phyloP scores from a whole-genome alignment of 805 yeast genomes.

The Candida nonsorbophila region DNA sequence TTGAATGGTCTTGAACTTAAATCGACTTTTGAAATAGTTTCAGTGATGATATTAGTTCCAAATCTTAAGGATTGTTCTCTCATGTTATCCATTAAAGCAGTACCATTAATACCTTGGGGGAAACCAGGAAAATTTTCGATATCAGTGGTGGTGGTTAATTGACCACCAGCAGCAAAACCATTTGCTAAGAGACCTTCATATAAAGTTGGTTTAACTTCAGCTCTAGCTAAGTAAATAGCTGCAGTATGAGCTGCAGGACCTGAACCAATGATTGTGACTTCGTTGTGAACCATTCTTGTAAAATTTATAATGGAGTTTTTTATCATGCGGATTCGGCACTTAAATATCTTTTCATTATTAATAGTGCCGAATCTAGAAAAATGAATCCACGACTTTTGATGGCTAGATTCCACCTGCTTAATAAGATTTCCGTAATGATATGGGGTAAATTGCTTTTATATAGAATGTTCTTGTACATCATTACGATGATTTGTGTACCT shows the following conservation, averaged over 20 bases:
- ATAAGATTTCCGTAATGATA: too few species aligned
- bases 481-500: too few species aligned
- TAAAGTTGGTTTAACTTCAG: slow-evolving; percentile 88
- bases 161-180: slow-evolving; percentile 99
- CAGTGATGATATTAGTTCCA: slow-evolving; percentile 93
- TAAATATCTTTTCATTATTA: too few species aligned
- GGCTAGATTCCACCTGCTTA: too few species aligned
- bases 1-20: slow-evolving; percentile 86
- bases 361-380: too few species aligned
- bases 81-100: slow-evolving; percentile 90
- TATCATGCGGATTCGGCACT: too few species aligned
- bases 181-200: slow-evolving; percentile 97
- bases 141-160: slow-evolving; percentile 96
- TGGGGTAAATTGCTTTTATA: too few species aligned
- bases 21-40: slow-evolving; percentile 91
- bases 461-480: too few species aligned
- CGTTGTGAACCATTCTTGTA: slow-evolving; percentile 70
- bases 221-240: slow-evolving; percentile 93
- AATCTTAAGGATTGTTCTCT: slow-evolving; percentile 79
- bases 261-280: slow-evolving; percentile 86
- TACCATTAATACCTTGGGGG: slow-evolving; percentile 87
- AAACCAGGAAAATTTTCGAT: slow-evolving; percentile 99
- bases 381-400: too few species aligned
- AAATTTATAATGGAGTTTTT: slow-evolving; percentile 1
- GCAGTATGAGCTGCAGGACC: slow-evolving; percentile 99